Evolutionary conservation across 768 basidiomycete genomes (phyloP).

Genomic region (Leccinum pellstonianum): DNA sequence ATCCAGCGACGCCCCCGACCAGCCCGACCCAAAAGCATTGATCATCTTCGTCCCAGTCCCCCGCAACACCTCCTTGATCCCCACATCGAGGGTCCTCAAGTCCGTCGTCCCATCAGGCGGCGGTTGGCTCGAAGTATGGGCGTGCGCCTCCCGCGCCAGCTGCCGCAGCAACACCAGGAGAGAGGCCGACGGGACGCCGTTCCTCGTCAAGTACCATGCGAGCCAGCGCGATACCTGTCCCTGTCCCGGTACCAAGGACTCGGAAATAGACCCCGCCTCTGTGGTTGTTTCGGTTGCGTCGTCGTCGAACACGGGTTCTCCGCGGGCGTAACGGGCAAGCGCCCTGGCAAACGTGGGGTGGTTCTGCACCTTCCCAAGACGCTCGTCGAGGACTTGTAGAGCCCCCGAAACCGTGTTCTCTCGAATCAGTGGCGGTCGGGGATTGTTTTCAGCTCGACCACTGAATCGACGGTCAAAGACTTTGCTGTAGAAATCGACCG

Average conservation of each 20-base stretch:
- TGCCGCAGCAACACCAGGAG: slow-evolving; percentile 60
- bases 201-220: slow-evolving; percentile 70
- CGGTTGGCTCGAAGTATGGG: slow-evolving; percentile 48
- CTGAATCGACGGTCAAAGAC: slow-evolving; percentile 75
- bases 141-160: slow-evolving; percentile 61
- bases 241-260: slow-evolving; percentile 6
- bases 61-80: slow-evolving; percentile 85
- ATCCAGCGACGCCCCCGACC: slow-evolving; percentile 68
- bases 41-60: slow-evolving; percentile 82
- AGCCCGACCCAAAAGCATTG: slow-evolving; percentile 65
- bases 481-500: slow-evolving; percentile 72
- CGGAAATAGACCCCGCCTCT: slow-evolving; percentile 7
- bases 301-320: slow-evolving; percentile 40
- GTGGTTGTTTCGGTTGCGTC: slow-evolving; percentile 7
- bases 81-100: slow-evolving; percentile 39
- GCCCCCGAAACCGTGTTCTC: slow-evolving; percentile 72
- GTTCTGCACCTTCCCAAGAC: slow-evolving; percentile 44
- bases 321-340: slow-evolving; percentile 56
- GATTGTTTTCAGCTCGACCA: slow-evolving; percentile 63
- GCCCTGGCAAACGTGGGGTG: slow-evolving; percentile 26
- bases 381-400: slow-evolving; percentile 54
- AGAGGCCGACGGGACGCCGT: slow-evolving; percentile 69
- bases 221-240: slow-evolving; percentile 40
- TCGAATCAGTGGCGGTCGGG: slow-evolving; percentile 65
- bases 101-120: slow-evolving; percentile 53